Conservation (phyloP, 2,329 filamentous ascomycete genomes). For the Xylaria arbuscula region DNA sequence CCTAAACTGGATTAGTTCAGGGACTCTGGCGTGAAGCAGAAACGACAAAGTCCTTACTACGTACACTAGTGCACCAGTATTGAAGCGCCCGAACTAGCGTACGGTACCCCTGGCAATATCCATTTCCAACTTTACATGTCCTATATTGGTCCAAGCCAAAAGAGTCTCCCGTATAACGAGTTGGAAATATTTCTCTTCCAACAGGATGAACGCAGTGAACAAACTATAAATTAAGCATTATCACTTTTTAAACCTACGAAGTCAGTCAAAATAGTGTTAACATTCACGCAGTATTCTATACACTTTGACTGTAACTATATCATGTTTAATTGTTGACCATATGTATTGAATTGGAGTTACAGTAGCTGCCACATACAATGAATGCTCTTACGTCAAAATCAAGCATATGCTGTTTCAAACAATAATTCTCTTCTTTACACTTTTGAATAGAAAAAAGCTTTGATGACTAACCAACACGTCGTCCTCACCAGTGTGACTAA, state of each 20-base stretch:
- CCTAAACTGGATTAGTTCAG: slow-evolving; percentile 15
- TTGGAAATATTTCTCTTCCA: slow-evolving; percentile 11
- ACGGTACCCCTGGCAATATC: slow-evolving; percentile 27
- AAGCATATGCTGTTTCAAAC: too few relatives aligned
- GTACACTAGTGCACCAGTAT: neutral
- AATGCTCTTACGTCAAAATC: too few relatives aligned
- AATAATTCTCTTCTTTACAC: too few relatives aligned
- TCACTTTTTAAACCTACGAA: neutral
- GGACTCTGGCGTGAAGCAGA: slow-evolving; percentile 7
- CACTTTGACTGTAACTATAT: too few relatives aligned
- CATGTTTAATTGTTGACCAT: too few relatives aligned
- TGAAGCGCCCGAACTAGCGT: neutral
- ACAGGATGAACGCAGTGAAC: slow-evolving; percentile 17
- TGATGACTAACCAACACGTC: neutral
- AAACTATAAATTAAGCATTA: slow-evolving; percentile 7
- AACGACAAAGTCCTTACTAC: neutral
- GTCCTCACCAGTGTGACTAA: neutral
- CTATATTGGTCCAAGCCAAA: slow-evolving; percentile 20
- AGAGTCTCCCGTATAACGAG: slow-evolving; percentile 27
- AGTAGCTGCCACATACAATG: too few relatives aligned
- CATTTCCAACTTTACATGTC: slow-evolving; percentile 30
- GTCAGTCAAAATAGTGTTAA: too few relatives aligned
- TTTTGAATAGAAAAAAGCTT: too few relatives aligned
- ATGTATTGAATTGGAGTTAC: too few relatives aligned
- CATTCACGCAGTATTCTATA: too few relatives aligned